Evolutionary conservation across 768 basidiomycete genomes (phyloP).

Genomic region (Daedaleopsis sinensis): DNA sequence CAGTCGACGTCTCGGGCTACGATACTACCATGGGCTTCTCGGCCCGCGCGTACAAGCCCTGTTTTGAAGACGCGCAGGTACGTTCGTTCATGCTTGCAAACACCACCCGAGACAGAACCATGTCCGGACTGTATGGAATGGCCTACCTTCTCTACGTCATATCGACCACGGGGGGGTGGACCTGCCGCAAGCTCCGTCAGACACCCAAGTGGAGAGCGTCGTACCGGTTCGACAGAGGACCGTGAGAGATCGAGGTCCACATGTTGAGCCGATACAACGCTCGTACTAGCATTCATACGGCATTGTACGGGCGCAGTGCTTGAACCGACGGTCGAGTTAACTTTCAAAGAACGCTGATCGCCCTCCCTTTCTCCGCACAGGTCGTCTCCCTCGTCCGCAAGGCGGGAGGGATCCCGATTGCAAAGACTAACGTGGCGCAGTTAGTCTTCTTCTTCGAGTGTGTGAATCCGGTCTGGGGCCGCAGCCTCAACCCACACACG

Average conservation of each 20-base stretch:
- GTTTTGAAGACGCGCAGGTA: constrained; percentile 63
- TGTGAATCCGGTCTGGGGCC: constrained; percentile 77
- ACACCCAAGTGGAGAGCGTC: no score
- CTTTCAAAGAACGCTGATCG: neutral
- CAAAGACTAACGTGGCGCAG: constrained; percentile 92
- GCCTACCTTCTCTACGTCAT: no score
- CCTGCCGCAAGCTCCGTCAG: no score
- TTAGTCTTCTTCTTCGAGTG: constrained; percentile 86
- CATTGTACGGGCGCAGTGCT: no score
- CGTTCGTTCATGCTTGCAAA: constrained; percentile 28
- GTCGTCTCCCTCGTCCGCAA: constrained; percentile 55
- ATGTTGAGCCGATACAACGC: no score
- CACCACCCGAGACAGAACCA: neutral
- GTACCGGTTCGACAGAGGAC: no score
- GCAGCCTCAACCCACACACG: constrained; percentile 69
- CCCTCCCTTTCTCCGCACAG: constrained; percentile 34
- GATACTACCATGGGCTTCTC: constrained; percentile 74
- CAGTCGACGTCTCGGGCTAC: constrained; percentile 64
- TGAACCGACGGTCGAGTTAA: no score
- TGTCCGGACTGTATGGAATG: no score
- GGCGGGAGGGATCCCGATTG: constrained; percentile 81
- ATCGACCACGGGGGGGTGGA: no score
- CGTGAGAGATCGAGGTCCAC: no score
- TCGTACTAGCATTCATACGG: no score
- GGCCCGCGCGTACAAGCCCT: constrained; percentile 64